Evolutionary conservation across 768 basidiomycete genomes (phyloP).

Genomic region (Amanita inopinata): DNA sequence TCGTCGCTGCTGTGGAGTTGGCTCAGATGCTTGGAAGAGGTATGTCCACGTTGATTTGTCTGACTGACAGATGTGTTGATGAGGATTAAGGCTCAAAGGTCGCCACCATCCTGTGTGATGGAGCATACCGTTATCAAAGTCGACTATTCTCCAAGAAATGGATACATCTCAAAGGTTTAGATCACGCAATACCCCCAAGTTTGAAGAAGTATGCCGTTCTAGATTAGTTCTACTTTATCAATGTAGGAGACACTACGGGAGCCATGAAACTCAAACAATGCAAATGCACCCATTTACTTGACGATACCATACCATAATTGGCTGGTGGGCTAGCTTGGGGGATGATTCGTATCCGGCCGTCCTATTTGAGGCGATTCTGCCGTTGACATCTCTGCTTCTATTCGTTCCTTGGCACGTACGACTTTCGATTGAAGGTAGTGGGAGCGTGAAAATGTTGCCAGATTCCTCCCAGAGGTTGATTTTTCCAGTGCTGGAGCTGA

Average conservation of each 20-base stretch:
- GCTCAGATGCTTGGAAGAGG: slow-evolving; percentile 82
- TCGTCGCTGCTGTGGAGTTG: slow-evolving; percentile 86
- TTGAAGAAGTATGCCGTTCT: slow-evolving; percentile 87
- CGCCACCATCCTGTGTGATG: slow-evolving; percentile 88
- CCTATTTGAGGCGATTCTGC: slow-evolving; percentile 17
- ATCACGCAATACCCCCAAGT: slow-evolving; percentile 69
- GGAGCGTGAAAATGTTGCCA: slow-evolving; percentile 45
- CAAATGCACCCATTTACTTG: background rate
- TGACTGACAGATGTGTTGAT: no score
- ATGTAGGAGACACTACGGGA: no score
- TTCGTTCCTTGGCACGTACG: slow-evolving; percentile 86
- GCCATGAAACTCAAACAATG: background rate
- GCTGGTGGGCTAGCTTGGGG: background rate
- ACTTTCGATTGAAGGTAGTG: slow-evolving; percentile 97
- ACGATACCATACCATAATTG: background rate
- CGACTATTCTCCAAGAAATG: slow-evolving; percentile 91
- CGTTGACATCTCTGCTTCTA: slow-evolving; percentile 71
- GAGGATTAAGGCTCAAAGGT: slow-evolving; percentile 83
- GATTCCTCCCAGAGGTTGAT: slow-evolving; percentile 23
- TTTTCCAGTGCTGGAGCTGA: slow-evolving; percentile 52
- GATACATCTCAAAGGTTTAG: slow-evolving; percentile 74
- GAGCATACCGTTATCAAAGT: slow-evolving; percentile 95
- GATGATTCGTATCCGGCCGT: background rate
- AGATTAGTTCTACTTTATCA: slow-evolving; percentile 1
- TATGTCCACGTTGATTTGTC: slow-evolving; percentile 16